Evolutionary conservation across 169 alveolate genomes (phyloP), one percentile per base, ranked within the genome.

Genomic region (Blepharisma undulans): DNA sequence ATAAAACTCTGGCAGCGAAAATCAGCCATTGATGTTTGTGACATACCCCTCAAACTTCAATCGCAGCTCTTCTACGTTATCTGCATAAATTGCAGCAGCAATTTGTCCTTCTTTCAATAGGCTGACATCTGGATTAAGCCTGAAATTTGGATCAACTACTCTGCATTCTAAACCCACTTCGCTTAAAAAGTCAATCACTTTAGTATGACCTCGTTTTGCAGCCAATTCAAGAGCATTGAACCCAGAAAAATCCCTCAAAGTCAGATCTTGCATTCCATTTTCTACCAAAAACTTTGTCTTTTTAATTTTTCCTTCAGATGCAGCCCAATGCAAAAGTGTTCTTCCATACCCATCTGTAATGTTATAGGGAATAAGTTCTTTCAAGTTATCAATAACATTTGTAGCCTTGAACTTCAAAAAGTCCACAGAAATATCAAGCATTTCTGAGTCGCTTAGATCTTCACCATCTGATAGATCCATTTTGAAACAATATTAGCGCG

Each of bases 271-370:
- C 34, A 82, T 21, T n/a, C 22, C 78, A 22, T 32, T 30, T 82
- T 82, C 89, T 36, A 82, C 48, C 34, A 82, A 30, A 82, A 82
- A 82, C 30, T 22, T 25, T 7, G n/a, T 78, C 21, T 82, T 82
- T 14, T 22, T 21, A 30, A 6, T 21, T 21, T 82, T 72, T 21
- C 76, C 76, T 36, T 82, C 29, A 19, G 7, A 22, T 2, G 76
- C 84, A 21, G 89, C 89, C 72, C 76, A 59, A 30, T 82, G 89
- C 25, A 82, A 30, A 48, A 82, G 89, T 21, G 89, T 82, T 4
- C 72, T 21, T 3, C 76, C 34, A 5, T 82, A 74, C 27, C 61
- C n/a, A 30, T 82, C 89, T 22, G 36, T 59, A 7, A 82, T 21
- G 76, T 82, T 82, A 21, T n/a, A 21, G 1, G 89, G 89, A 82